Evolutionary conservation across 495 filamentous ascomycete genomes (phyloP).

Genomic region (Xylaria sp.): DNA sequence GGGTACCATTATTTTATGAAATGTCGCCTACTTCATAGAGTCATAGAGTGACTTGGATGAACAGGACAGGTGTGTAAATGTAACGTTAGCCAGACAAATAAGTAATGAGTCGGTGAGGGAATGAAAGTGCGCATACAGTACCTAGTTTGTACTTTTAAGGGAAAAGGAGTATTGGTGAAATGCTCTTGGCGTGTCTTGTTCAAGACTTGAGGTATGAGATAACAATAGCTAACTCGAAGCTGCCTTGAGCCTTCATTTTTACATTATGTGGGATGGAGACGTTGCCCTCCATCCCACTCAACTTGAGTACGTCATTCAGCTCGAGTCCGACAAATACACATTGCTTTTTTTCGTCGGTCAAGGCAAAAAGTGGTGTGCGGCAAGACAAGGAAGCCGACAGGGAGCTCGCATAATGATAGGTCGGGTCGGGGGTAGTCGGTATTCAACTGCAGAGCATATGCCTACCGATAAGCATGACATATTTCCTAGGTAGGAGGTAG

Average conservation of each 20-base stretch:
- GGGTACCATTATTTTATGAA: background rate
- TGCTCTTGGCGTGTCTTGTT: background rate
- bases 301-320: background rate
- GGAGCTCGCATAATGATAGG: background rate
- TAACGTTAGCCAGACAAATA: background rate
- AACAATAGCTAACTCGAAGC: background rate
- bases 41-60: background rate
- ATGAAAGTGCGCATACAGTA: too few species aligned
- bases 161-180: background rate
- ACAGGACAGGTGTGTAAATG: background rate
- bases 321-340: background rate
- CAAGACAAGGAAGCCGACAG: background rate
- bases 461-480: background rate
- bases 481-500: too few species aligned
- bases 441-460: background rate
- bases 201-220: background rate
- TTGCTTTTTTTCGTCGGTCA: slow-evolving; percentile 11
- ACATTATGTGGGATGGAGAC: background rate
- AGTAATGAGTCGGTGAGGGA: background rate
- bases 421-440: background rate
- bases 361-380: background rate
- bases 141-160: background rate
- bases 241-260: background rate
- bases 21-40: background rate
- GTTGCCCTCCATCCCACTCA: background rate